Conservation (phyloP, 2,329 filamentous ascomycete species). For the Helotiales sp. region DNA sequence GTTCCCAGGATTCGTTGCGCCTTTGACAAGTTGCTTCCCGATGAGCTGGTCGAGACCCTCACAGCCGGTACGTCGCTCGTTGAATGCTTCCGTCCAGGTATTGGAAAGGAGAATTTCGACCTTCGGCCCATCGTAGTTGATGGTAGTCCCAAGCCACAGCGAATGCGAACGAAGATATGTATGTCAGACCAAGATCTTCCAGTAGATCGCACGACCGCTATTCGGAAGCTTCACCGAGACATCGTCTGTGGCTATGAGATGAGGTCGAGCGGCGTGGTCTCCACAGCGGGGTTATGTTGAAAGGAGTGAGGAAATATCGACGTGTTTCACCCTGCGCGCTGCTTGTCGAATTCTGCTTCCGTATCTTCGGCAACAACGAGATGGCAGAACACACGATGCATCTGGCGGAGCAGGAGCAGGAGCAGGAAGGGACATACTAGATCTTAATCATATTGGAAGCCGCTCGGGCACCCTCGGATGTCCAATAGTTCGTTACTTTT, state of each 20-base stretch:
- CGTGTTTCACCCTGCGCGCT: conserved; percentile 11
- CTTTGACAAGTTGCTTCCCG: conserved; percentile 28
- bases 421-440: neutral
- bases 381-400: neutral
- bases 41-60: neutral
- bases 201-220: neutral
- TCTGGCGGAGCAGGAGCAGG: neutral
- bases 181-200: neutral
- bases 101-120: conserved; percentile 38
- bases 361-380: neutral
- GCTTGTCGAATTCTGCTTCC: neutral
- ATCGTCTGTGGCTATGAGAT: conserved; percentile 7
- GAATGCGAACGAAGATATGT: conserved; percentile 4
- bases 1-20: conserved; percentile 34
- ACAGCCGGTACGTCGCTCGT: conserved; percentile 10
- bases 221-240: conserved; percentile 16
- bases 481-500: too few relatives aligned
- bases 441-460: neutral
- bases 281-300: conserved; percentile 19
- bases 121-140: conserved; percentile 35
- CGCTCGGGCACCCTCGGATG: conserved; percentile 13
- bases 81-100: conserved; percentile 33
- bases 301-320: conserved; percentile 4
- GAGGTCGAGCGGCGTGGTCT: conserved; percentile 6
- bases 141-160: conserved; percentile 1